Percentiles rank a stretch among this genome's conserved stretches.
phyloP scores from a whole-genome alignment of 192 early-diverging fungal species.

The Chytriomyces hyalinus region DNA sequence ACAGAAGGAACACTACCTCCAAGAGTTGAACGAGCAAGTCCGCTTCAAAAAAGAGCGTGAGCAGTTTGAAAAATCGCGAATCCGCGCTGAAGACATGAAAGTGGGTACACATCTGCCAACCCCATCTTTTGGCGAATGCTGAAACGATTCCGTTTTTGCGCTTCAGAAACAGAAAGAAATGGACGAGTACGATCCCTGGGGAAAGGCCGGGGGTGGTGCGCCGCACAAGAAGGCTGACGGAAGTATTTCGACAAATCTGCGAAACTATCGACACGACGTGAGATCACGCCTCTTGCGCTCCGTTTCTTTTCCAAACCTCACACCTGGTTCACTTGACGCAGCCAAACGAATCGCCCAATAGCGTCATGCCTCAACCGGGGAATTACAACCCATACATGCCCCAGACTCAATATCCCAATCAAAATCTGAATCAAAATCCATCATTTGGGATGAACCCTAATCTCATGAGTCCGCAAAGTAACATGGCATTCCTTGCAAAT shows the following conservation, averaged over 20 bases:
- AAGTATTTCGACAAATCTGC: slow-evolving; percentile 26
- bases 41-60: slow-evolving; percentile 35
- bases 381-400: background rate
- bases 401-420: background rate
- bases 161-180: slow-evolving; percentile 42
- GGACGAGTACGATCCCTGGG: slow-evolving; percentile 43
- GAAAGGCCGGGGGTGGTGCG: slow-evolving; percentile 34
- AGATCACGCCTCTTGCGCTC: background rate
- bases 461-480: background rate
- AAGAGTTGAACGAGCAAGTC: slow-evolving; percentile 37
- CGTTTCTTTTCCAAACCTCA: background rate
- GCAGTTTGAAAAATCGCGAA: slow-evolving; percentile 27
- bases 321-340: too few species aligned
- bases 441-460: background rate
- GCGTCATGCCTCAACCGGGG: background rate
- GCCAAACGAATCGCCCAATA: background rate
- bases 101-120: background rate
- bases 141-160: background rate
- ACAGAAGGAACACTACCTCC: slow-evolving; percentile 39
- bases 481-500: background rate
- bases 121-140: background rate
- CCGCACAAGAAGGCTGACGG: slow-evolving; percentile 21
- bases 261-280: slow-evolving; percentile 9
- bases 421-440: too few species aligned
- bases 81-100: slow-evolving; percentile 31